Evolutionary conservation across 2,329 filamentous ascomycete species (phyloP).

Genomic region (Aspergillus thermomutatus): DNA sequence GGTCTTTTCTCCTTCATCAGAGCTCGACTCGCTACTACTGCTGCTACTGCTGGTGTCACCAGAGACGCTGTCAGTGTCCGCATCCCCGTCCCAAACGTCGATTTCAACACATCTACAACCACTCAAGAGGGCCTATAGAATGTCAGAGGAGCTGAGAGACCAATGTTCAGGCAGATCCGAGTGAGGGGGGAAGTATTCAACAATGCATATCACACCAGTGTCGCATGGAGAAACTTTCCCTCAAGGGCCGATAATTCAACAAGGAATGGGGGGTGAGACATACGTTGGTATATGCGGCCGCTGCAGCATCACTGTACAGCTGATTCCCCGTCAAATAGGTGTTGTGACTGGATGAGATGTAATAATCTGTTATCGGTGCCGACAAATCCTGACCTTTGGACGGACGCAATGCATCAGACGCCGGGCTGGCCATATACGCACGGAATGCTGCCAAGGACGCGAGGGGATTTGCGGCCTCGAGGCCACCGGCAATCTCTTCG

Average conservation of each 20-base stretch:
- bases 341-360: slow-evolving; percentile 92
- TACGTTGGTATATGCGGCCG: slow-evolving; percentile 74
- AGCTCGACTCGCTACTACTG: slow-evolving; percentile 26
- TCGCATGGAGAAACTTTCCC: not conserved
- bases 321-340: slow-evolving; percentile 89
- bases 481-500: slow-evolving; percentile 5
- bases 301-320: slow-evolving; percentile 71
- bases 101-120: slow-evolving; percentile 92
- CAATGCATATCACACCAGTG: not conserved
- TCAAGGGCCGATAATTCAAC: not conserved
- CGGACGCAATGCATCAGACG: slow-evolving; percentile 42
- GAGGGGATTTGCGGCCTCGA: slow-evolving; percentile 15
- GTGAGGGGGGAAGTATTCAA: not conserved
- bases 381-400: slow-evolving; percentile 54
- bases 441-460: slow-evolving; percentile 44
- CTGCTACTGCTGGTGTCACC: slow-evolving; percentile 34
- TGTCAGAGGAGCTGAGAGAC: not conserved
- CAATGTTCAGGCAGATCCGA: not conserved
- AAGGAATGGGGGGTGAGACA: slow-evolving; percentile 27
- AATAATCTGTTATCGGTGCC: slow-evolving; percentile 80
- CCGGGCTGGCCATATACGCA: slow-evolving; percentile 46
- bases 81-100: slow-evolving; percentile 83
- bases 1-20: slow-evolving; percentile 11
- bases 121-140: slow-evolving; percentile 61
- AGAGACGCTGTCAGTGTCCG: slow-evolving; percentile 33